Evolutionary conservation across 805 yeast species (phyloP), one percentile per base, ranked within the genome.

Genomic region (Nakazawaea pomicola): DNA sequence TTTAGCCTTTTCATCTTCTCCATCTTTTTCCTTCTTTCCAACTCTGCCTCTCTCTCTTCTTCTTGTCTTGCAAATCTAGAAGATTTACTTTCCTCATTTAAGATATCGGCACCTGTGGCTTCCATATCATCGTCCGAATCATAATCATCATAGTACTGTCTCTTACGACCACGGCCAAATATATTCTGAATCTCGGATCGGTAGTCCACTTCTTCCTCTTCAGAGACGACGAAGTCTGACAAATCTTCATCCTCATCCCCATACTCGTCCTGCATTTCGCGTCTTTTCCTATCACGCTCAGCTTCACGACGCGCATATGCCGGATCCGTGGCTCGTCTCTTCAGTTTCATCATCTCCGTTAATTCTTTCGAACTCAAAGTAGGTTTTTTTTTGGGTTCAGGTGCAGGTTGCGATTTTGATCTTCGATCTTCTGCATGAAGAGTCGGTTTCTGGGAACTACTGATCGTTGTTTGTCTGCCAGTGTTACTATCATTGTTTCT

Each of bases 61-160:
- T 93, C 99, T 29, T 70, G 47, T 49, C 75, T 72, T 0, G 95
- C 99, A 41, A 70, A 72, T 37, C 71, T 70, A 28, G 78, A 67
- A 10, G 96, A 82, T 25, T 74, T 54, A 46, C 67, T 74, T 60
- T 91, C 99, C 54, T 91, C 99, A 43, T 77, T 85, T 31, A 88
- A 64, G 18, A 93, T 78, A 48, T 91, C 97, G 20, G 80, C 80
- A 20, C 96, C 97, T 1, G 93, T 83, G 3, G 96, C 96, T 56
- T 91, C 98, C 97, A 93, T 91, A 53, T 86, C 88, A 44, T 72
- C 80, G 24, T 73, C 74, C 6, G 74, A 71, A 41, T 70, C 74
- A 41, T 74, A 78, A 40, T 70, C 68, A 38, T 69, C 65, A 28
- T 62, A 60, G 20, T 65, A 56, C 46, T 67, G 70, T 32, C 68